A percentile compares a stretch with the other conserved stretches of the same genome.
Evolutionary conservation across 768 basidiomycete genomes (phyloP).

Genomic region (Thelephora aurantiotincta): DNA sequence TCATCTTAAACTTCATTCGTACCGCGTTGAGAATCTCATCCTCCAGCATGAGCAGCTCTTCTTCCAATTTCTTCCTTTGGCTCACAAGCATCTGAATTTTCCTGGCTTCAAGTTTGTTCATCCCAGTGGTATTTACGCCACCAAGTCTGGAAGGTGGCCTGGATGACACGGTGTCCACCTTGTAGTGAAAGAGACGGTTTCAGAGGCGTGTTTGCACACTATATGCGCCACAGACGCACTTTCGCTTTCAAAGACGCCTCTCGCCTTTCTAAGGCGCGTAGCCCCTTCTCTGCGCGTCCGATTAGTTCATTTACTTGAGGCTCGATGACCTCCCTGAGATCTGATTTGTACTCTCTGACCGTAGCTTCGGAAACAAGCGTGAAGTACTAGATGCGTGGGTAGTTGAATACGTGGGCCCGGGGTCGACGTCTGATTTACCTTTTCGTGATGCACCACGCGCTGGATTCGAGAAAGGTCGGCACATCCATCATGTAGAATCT

Average conservation of each 20-base stretch:
- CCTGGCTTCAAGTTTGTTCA: constrained; percentile 54
- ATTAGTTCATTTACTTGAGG: constrained; percentile 69
- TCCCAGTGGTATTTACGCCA: constrained; percentile 32
- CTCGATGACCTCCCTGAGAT: constrained; percentile 68
- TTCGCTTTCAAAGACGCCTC: constrained; percentile 49
- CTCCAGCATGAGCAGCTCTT: constrained; percentile 44
- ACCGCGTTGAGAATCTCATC: constrained; percentile 49
- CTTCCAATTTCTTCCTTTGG: constrained; percentile 54
- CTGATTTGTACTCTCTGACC: constrained; percentile 60
- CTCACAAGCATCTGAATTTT: constrained; percentile 49
- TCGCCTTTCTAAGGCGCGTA: constrained; percentile 46
- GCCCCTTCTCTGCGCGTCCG: constrained; percentile 53
- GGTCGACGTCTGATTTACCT: constrained; percentile 26
- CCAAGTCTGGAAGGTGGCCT: constrained; percentile 22
- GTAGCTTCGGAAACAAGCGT: constrained; percentile 60
- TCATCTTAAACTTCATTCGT: constrained; percentile 4
- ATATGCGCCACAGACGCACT: constrained; percentile 21
- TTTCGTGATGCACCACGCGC: constrained; percentile 51
- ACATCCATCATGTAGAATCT: constrained; percentile 55
- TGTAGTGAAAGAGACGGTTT: neutral
- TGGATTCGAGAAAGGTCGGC: constrained; percentile 59
- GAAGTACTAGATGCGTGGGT: constrained; percentile 39
- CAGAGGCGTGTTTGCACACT: neutral
- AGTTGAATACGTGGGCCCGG: neutral
- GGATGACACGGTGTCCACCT: constrained; percentile 44